Evolutionary conservation across 2,329 filamentous ascomycete genomes (phyloP).

Genomic region (Davidsoniella eucalypti): DNA sequence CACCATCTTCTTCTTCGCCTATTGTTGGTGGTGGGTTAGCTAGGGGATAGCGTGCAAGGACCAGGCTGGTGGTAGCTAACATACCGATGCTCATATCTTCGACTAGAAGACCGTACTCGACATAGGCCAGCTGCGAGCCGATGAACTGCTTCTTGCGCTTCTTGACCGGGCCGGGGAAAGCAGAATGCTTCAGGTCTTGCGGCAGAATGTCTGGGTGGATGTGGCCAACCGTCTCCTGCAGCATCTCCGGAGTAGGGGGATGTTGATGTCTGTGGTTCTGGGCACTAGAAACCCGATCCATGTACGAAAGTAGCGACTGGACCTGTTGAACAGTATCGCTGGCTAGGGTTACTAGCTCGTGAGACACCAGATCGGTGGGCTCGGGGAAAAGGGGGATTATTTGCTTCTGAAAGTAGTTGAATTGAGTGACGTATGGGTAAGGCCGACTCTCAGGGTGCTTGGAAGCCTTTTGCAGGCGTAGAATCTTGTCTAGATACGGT

Average conservation of each 20-base stretch:
- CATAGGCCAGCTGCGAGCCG: conserved; percentile 32
- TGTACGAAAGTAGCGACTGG: conserved; percentile 34
- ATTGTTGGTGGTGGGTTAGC: conserved; percentile 5
- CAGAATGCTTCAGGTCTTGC: not conserved
- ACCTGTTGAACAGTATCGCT: conserved; percentile 28
- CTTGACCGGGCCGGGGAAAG: not conserved
- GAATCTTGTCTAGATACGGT: conserved; percentile 12
- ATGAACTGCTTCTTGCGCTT: conserved; percentile 28
- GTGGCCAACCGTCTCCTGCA: conserved; percentile 2
- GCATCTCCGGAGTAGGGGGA: conserved; percentile 8
- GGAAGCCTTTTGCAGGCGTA: conserved; percentile 14
- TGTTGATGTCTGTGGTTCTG: conserved; percentile 13
- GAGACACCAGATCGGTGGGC: conserved; percentile 29
- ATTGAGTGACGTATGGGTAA: conserved; percentile 13
- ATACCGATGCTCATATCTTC: conserved; percentile 48
- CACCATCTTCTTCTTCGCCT: conserved; percentile 18
- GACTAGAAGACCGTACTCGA: conserved; percentile 49
- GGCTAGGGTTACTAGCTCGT: conserved; percentile 29
- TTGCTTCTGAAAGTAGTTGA: conserved; percentile 11
- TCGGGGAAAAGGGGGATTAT: conserved; percentile 13
- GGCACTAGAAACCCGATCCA: conserved; percentile 23
- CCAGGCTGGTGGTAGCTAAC: conserved; percentile 2
- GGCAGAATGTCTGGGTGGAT: conserved; percentile 9
- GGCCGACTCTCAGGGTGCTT: conserved; percentile 12
- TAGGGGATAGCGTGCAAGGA: not conserved